These are phyloP conservation scores for Oenanthe javanica DNA, from an alignment of 140 eudicot species.

Conservation along the genomic window DNA sequence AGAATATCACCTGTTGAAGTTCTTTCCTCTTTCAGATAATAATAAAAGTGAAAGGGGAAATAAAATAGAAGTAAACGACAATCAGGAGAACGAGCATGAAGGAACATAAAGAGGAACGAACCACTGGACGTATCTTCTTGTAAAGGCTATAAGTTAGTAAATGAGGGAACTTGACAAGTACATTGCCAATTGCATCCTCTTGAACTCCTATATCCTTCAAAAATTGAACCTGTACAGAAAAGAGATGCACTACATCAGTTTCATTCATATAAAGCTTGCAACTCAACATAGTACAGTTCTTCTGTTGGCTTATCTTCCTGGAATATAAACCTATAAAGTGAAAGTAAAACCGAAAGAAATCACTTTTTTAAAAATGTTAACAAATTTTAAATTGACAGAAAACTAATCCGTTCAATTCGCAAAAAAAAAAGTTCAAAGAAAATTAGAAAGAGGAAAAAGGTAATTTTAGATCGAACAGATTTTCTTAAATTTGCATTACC, in stretches of 20 bases:
- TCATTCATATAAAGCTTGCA: not conserved
- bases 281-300: not conserved
- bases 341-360: not conserved
- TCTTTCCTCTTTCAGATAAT: not conserved
- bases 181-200: constrained; percentile 65
- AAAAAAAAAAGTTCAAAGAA: not conserved
- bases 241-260: constrained; percentile 17
- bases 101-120: constrained; percentile 15
- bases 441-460: not conserved
- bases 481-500: not conserved
- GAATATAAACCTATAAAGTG: not conserved
- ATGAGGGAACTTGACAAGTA: constrained; percentile 77
- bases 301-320: not conserved
- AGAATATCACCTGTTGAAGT: constrained; percentile 57
- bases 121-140: constrained; percentile 96
- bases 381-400: not conserved
- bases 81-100: not conserved
- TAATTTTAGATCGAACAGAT: not conserved
- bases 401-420: not conserved
- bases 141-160: constrained; percentile 76
- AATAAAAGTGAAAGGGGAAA: not conserved
- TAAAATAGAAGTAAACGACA: not conserved
- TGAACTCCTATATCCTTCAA: constrained; percentile 75
- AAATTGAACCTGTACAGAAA: constrained; percentile 66
- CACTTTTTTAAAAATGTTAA: not conserved